Evolutionary conservation across 2,329 filamentous ascomycete species (phyloP), one percentile per base, ranked within the genome.

Genomic region (Microcyclospora tardicrescens): DNA sequence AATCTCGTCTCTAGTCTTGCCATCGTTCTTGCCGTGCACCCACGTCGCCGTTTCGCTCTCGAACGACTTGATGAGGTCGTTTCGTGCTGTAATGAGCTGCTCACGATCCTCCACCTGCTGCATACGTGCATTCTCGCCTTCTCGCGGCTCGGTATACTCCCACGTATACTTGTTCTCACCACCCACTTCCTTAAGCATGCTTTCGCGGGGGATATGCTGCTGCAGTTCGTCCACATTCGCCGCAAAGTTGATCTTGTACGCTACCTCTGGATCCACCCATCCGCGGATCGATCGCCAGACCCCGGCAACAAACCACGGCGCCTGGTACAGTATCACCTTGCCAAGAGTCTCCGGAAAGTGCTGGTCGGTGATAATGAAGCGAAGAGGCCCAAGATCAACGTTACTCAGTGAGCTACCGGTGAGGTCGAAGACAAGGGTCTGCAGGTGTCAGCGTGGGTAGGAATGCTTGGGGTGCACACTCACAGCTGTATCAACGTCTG

Each of bases 331-430:
- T 34, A 96, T 72, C 2, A 96, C 84, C 2, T 81, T 73, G 19
- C 89, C 91, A 1, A 98, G 71, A 35, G 78, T 89, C 61, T 98
- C 91, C 1, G 91, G 91, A 53, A 96, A 98, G 60, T 98, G 96
- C 43, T 91, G 91, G 65, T 98, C 91, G 62, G 94, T 93, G 61
- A 98, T 95, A 81, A 98, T 95, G 65, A 96, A 96, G 56, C 94
- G 96, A 41, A 98, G 84, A 1, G 91, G 89, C 0, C 83, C 76
- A 60, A 96, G 96, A 61, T 98, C 91, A 91, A 98, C 96, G 63
- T 98, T 98, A 12, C 87, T 81, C 66, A 96, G 71, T 13, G 82
- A 82, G 60, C 96, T 96, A 45, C 80, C 77, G 8, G 84, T 93
- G 84, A 98, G 89, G 60, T 98, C 91, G 56, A 98, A 98, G 34